phyloP scores from a whole-genome alignment of 1,284 basidiomycete genomes.

The Coriolopsis trogii region DNA sequence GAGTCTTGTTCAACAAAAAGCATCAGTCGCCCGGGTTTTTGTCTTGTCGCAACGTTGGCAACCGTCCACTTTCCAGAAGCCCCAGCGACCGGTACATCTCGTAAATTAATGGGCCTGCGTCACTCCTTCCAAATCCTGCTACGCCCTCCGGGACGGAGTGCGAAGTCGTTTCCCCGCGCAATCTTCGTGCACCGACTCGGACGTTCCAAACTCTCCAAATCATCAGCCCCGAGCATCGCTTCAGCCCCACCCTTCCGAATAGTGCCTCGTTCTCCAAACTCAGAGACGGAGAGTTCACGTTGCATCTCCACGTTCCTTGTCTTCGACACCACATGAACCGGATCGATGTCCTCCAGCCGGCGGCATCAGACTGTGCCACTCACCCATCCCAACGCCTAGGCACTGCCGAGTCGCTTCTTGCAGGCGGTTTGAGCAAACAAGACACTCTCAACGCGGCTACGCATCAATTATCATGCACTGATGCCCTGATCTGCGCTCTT shows the following conservation, averaged over 20 bases:
- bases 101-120: neutral
- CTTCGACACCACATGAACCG: neutral
- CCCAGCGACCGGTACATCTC: neutral
- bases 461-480: neutral
- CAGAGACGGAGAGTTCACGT: neutral
- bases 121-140: neutral
- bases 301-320: conserved; percentile 6
- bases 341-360: neutral
- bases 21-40: conserved; percentile 25
- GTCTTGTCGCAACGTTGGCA: conserved; percentile 20
- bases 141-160: conserved; percentile 8
- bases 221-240: conserved; percentile 2
- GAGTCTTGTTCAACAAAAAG: conserved; percentile 26
- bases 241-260: too few relatives aligned
- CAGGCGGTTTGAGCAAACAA: conserved; percentile 13
- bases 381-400: neutral
- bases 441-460: neutral
- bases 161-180: neutral
- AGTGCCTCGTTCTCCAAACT: too few relatives aligned
- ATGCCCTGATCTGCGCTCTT: neutral
- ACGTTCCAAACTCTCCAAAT: too few relatives aligned
- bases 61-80: conserved; percentile 23
- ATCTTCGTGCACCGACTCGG: conserved; percentile 2
- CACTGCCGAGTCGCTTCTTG: conserved; percentile 1
- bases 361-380: conserved; percentile 1